These are phyloP conservation scores for Linaria vulgaris DNA, from an alignment of 257 asterid genomes.

Conservation along the genomic window DNA sequence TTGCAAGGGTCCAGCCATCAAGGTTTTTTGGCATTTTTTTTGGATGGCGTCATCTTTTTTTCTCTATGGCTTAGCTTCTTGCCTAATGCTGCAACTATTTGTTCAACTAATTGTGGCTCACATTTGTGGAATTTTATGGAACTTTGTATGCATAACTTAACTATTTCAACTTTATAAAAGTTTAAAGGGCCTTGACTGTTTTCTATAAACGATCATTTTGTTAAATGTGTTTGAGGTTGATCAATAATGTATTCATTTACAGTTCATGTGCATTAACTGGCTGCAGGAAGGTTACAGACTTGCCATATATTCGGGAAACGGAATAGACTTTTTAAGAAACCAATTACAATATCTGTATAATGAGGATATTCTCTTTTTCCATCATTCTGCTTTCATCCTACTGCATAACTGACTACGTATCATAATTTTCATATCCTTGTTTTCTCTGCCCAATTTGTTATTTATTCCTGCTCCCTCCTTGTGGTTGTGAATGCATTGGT, in stretches of 20 bases:
- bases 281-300: conserved; percentile 86
- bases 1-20: neutral
- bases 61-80: neutral
- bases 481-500: conserved; percentile 57
- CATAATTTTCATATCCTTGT: conserved; percentile 40
- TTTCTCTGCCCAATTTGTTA: conserved; percentile 44
- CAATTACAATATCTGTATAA: conserved; percentile 42
- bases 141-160: conserved; percentile 3
- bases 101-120: neutral
- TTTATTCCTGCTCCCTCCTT: conserved; percentile 44
- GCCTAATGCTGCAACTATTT: neutral
- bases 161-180: conserved; percentile 20
- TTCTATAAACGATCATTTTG: conserved; percentile 39
- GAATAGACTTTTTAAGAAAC: conserved; percentile 46
- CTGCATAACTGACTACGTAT: conserved; percentile 41
- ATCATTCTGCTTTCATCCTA: conserved; percentile 43
- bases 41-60: neutral
- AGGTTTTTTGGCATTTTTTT: neutral
- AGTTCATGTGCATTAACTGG: conserved; percentile 66
- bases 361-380: conserved; percentile 43
- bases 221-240: conserved; percentile 39
- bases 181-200: conserved; percentile 25
- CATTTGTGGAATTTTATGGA: too few relatives aligned
- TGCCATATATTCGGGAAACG: conserved; percentile 72
- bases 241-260: conserved; percentile 54